Conservation (phyloP, 257 asterid species). For the Nicotiana tomentosiformis region DNA sequence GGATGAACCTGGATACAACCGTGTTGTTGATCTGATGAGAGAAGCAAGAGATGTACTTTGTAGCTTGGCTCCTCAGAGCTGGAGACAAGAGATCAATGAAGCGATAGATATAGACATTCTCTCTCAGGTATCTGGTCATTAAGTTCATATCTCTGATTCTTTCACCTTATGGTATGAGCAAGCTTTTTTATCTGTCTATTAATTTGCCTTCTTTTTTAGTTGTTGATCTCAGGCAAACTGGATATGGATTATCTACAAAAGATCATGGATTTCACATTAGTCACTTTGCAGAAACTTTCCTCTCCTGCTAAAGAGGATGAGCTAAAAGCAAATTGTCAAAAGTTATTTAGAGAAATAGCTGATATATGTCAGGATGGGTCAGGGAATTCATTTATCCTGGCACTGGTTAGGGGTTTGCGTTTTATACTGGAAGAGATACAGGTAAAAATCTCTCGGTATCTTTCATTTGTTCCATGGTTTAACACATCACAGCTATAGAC, state of each 20-base stretch:
- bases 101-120: slow-evolving; percentile 71
- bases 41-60: slow-evolving; percentile 84
- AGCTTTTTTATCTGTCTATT: not conserved
- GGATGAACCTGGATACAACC: slow-evolving; percentile 54
- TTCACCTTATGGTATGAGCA: not conserved
- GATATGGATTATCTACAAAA: slow-evolving; percentile 64
- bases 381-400: slow-evolving; percentile 36
- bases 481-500: not conserved
- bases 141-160: not conserved
- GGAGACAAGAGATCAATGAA: slow-evolving; percentile 74
- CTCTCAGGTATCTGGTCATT: slow-evolving; percentile 47
- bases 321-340: slow-evolving; percentile 47
- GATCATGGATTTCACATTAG: slow-evolving; percentile 63
- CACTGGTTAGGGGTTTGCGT: slow-evolving; percentile 73
- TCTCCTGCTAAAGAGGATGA: slow-evolving; percentile 77
- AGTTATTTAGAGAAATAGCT: slow-evolving; percentile 54
- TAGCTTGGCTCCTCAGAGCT: slow-evolving; percentile 71
- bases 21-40: slow-evolving; percentile 62
- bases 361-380: slow-evolving; percentile 38
- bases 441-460: slow-evolving; percentile 34
- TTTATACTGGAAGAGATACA: slow-evolving; percentile 81
- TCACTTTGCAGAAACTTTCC: slow-evolving; percentile 64
- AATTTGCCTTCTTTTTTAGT: slow-evolving; percentile 28
- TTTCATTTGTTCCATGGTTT: not conserved
- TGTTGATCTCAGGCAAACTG: slow-evolving; percentile 54